Evolutionary conservation across 2,329 filamentous ascomycete species (phyloP).

Genomic region (Aspergillus persii): DNA sequence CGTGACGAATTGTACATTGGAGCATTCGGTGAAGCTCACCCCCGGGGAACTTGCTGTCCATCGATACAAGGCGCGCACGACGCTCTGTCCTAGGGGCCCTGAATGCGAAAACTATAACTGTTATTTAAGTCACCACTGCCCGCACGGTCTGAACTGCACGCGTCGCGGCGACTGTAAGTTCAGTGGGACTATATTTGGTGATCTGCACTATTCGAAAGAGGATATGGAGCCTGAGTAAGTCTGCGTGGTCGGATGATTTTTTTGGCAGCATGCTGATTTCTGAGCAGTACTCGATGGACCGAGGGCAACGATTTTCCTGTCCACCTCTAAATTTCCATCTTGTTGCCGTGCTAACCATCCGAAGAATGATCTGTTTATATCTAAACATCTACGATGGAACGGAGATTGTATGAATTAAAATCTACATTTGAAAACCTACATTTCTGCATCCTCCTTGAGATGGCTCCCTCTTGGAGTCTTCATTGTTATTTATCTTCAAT

Average conservation of each 20-base stretch:
- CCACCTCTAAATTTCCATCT: background rate
- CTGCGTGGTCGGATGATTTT: background rate
- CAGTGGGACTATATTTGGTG: background rate
- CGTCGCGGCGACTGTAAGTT: background rate
- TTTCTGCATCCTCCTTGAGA: no score
- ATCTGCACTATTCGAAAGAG: background rate
- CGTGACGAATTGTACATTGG: background rate
- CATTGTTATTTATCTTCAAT: no score
- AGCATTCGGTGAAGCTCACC: constrained; percentile 8
- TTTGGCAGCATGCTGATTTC: background rate
- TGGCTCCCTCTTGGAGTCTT: no score
- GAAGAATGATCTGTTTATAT: no score
- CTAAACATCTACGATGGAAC: no score
- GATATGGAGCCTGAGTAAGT: background rate
- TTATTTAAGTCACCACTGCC: constrained; percentile 15
- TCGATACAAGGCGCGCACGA: constrained; percentile 8
- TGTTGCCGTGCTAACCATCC: no score
- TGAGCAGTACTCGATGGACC: background rate
- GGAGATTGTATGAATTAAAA: no score
- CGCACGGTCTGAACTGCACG: background rate
- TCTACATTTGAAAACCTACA: no score
- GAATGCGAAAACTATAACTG: constrained; percentile 10
- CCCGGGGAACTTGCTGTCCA: constrained; percentile 8
- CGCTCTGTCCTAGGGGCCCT: constrained; percentile 4
- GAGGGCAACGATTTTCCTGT: background rate